Base-by-base conservation (phyloP, 257 asterid genomes). In the Nicotiana paniculata region DNA sequence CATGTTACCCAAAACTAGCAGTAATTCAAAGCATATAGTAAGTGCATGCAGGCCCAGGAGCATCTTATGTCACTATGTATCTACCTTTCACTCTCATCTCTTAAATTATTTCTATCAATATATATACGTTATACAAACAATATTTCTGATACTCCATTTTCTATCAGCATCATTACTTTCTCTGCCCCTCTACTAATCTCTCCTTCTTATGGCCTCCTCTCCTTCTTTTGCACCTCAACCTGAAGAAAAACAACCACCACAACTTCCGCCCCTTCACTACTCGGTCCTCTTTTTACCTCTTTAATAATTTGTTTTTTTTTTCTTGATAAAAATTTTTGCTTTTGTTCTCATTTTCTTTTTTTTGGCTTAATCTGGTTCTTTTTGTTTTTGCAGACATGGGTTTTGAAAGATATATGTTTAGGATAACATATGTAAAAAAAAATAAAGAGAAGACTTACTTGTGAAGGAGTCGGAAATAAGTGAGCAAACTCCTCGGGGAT, bases 381-480 rank as follows among this genome's bases (percentile, higher is more conserved):
- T 53, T 54, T 51, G 13, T 77, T 33, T 82, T 83, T 59, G 39
- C 91, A 95, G 98, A 95, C 92, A 68, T 90, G 94, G 97, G 84
- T 83, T 85, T 86, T 95, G 65, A 95, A 89, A 69, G 98, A 21
- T 21, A 21, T 21, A 21, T 21, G 24, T 21, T 21, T 21, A 21
- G 24, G 24, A 21, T 21, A 21, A 21, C 24, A 21, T 21, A 21
- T 21, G 24, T 21, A 21, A 21, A 21, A 21, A 21, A 21, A 21
- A 21, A 21, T 21, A 21, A 21, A 21, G 24, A 21, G 24, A 21
- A 21, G 24, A 21, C 24, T 21, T 21, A 21, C 24, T 21, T 21
- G 24, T 21, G 24, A 21, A 21, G 24, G 24, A 21, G 24, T 21
- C 24, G 24, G 24, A 21, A 21, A 21, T 21, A 21, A 21, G 24